A percentile compares a stretch with the other conserved stretches of the same genome.
Evolutionary conservation across 164 flowering plant genomes (phyloP).

Genomic region (Aristolochia californica): DNA sequence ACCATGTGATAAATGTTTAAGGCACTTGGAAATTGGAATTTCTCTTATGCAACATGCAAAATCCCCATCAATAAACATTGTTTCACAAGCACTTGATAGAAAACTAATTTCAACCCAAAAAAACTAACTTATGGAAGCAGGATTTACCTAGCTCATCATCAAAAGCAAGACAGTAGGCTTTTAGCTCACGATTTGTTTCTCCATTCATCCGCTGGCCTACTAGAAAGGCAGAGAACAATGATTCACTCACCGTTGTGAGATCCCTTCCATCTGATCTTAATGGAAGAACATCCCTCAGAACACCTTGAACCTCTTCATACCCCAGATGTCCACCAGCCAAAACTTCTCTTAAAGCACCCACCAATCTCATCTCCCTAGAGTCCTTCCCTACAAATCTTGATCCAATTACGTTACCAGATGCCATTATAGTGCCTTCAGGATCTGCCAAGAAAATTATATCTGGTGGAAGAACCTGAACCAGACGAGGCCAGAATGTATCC

Average conservation of each 20-base stretch:
- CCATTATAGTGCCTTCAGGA: slow-evolving; percentile 96
- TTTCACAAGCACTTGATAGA: not conserved
- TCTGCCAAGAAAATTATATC: slow-evolving; percentile 88
- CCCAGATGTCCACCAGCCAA: slow-evolving; percentile 99
- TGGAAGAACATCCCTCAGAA: slow-evolving; percentile 82
- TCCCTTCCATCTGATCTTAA: slow-evolving; percentile 22
- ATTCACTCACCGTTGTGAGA: slow-evolving; percentile 39
- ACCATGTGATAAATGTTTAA: no score
- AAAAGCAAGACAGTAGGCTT: slow-evolving; percentile 97
- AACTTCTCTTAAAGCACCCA: slow-evolving; percentile 93
- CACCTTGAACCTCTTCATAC: slow-evolving; percentile 93
- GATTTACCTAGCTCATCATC: slow-evolving; percentile 82
- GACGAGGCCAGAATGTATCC: slow-evolving; percentile 75
- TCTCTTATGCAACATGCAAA: no score
- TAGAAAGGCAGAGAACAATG: slow-evolving; percentile 86
- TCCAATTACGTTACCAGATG: slow-evolving; percentile 59
- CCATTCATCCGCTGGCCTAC: slow-evolving; percentile 98
- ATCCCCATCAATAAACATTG: not conserved
- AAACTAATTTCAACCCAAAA: not conserved
- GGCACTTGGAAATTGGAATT: no score
- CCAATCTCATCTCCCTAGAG: slow-evolving; percentile 77
- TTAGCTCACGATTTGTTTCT: slow-evolving; percentile 93
- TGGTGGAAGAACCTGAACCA: slow-evolving; percentile 59
- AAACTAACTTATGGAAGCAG: not conserved
- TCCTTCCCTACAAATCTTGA: slow-evolving; percentile 63